phyloP scores from a whole-genome alignment of 805 yeast genomes.

The Kurtzmaniella fragi region DNA sequence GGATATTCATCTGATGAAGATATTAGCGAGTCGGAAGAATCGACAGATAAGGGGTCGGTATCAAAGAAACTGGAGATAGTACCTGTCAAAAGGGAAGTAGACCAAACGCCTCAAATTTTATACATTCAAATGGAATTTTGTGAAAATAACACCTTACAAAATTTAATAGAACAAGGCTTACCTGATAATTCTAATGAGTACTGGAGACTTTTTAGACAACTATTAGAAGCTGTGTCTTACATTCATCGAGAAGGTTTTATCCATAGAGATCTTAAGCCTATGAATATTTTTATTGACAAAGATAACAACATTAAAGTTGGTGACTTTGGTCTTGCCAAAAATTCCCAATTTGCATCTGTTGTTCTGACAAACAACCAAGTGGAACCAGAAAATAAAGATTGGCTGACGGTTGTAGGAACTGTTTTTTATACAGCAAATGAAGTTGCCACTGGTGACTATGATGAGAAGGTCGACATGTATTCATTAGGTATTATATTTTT shows the following conservation, averaged over 20 bases:
- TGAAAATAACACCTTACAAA: slow-evolving; percentile 85
- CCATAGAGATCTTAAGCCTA: slow-evolving; percentile 92
- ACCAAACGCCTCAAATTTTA: slow-evolving; percentile 53
- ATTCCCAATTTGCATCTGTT: slow-evolving; percentile 50
- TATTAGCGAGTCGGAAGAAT: slow-evolving; percentile 16
- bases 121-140: slow-evolving; percentile 99
- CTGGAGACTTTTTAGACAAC: slow-evolving; percentile 85
- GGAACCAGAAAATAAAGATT: slow-evolving; percentile 50
- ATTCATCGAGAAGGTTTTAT: slow-evolving; percentile 92
- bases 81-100: background rate
- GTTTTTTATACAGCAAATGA: slow-evolving; percentile 90
- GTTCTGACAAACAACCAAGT: slow-evolving; percentile 37
- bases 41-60: slow-evolving; percentile 11
- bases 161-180: slow-evolving; percentile 71
- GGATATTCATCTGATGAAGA: slow-evolving; percentile 31
- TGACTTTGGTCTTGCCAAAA: slow-evolving; percentile 95
- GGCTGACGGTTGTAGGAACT: slow-evolving; percentile 93
- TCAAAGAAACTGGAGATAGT: slow-evolving; percentile 2
- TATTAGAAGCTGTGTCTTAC: slow-evolving; percentile 83
- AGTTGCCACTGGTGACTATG: slow-evolving; percentile 73
- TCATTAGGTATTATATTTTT: slow-evolving; percentile 92
- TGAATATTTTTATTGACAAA: slow-evolving; percentile 91
- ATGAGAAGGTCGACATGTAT: slow-evolving; percentile 94
- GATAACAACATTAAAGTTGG: slow-evolving; percentile 88
- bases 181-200: slow-evolving; percentile 70